These are phyloP conservation scores for Aureobasidium sp. DNA, from an alignment of 2,329 filamentous ascomycete genomes.

Conservation along the genomic window DNA sequence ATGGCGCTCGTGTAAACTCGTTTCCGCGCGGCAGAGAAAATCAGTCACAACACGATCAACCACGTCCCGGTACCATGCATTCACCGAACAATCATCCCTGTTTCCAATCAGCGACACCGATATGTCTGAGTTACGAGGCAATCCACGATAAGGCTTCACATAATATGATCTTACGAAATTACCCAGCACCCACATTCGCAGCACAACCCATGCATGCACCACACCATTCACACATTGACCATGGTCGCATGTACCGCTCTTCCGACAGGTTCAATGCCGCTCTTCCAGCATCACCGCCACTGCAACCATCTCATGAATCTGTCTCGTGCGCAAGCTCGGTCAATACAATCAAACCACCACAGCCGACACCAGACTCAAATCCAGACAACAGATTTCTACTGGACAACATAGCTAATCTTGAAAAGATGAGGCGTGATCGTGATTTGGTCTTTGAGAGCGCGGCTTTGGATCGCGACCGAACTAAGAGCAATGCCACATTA, in stretches of 20 bases:
- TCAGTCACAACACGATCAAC: not conserved
- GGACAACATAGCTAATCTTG: not conserved
- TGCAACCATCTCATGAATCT: no score
- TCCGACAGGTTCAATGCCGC: not conserved
- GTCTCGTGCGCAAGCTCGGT: not conserved
- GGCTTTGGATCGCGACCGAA: not conserved
- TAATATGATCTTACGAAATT: no score
- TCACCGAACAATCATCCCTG: no score
- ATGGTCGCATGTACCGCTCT: not conserved
- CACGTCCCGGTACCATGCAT: no score
- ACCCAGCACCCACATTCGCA: not conserved
- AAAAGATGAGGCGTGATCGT: slow-evolving; percentile 3
- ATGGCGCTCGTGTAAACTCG: not conserved
- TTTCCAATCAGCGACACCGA: no score
- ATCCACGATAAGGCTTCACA: no score
- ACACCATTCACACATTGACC: not conserved
- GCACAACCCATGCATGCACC: not conserved
- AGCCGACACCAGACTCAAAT: not conserved
- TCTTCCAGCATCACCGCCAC: not conserved
- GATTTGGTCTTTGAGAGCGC: not conserved
- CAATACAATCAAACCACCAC: not conserved
- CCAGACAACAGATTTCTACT: not conserved
- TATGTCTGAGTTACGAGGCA: not conserved
- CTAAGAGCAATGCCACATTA: not conserved
- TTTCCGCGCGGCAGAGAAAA: not conserved